Percentiles rank a stretch among this genome's conserved stretches.
Conservation (phyloP, 192 early-diverging fungal species). For the Linnemannia hyalina region DNA sequence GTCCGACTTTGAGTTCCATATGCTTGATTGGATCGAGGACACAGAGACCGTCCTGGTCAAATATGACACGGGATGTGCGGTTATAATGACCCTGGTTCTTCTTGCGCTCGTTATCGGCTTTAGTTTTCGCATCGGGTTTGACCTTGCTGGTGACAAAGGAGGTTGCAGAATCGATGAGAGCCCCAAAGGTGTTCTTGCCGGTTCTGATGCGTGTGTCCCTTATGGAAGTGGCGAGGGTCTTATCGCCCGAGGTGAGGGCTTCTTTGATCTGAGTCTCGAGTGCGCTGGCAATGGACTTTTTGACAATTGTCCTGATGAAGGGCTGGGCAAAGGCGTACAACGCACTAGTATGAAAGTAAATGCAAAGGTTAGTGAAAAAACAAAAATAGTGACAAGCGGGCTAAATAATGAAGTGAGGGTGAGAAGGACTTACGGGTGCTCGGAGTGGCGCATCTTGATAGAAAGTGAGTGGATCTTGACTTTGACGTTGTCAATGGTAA, state of each 20-base stretch:
- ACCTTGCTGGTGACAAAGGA: conserved; percentile 37
- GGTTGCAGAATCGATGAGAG: conserved; percentile 24
- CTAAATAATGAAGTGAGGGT: background rate
- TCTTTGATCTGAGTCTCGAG: conserved; percentile 53
- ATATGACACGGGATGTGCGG: conserved; percentile 41
- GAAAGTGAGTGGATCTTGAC: conserved; percentile 43
- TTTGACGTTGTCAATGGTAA: conserved; percentile 40
- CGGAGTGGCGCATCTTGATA: conserved; percentile 47
- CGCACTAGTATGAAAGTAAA: background rate
- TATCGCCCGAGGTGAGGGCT: conserved; percentile 44
- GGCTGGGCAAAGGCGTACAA: conserved; percentile 50
- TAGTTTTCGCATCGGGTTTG: conserved; percentile 30
- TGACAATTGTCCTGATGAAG: conserved; percentile 52
- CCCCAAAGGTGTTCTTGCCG: conserved; percentile 51
- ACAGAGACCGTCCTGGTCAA: conserved; percentile 47
- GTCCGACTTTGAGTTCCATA: conserved; percentile 49
- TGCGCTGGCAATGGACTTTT: conserved; percentile 50
- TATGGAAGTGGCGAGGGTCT: conserved; percentile 34
- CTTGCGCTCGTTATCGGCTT: conserved; percentile 32
- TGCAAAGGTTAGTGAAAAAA: background rate
- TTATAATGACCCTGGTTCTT: conserved; percentile 32
- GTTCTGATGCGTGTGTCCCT: conserved; percentile 45
- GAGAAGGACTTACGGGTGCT: conserved; percentile 31
- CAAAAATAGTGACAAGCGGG: no score
- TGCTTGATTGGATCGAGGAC: conserved; percentile 53